Base-by-base conservation (phyloP, 179 eudicot species). In the Kewa caespitosa region DNA sequence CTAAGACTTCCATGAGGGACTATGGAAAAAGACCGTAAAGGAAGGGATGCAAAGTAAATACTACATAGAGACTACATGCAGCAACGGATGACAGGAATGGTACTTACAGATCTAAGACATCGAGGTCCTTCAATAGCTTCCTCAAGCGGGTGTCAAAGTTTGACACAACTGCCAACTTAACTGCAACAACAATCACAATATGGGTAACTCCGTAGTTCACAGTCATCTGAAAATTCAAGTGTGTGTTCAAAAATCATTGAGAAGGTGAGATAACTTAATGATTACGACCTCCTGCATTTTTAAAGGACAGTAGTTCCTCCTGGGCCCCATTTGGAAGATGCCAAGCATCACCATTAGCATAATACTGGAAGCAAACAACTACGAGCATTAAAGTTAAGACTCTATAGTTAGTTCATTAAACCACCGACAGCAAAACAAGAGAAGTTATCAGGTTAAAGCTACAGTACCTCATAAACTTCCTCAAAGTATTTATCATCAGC, bases 141-240 rank as follows among this genome's bases (percentile, higher is more conserved):
- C 96, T 90, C 83, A 96, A 84, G 71, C 99, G 95, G 65, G 79
- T 90, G 86, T 96, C 99, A 38, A 96, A 96, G 81, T 96, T 96
- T 84, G 99, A 96, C 32, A 96, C 97, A 73, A 93, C 96, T 32
- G 94, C 99, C 82, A 96, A 81, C 87, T 91, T 93, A 82, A 96
- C 99, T 96, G 93, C 71, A 69, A 66, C 78, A 76, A 70, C 66
- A 20, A 75, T 27, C 71, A 60, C 52, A 70, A 31, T 42, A 36
- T 68, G 38, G 46, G 42, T 30, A 62, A 55, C n/a, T 17, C 61
- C 70, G 13, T 57, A 28, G 20, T 39, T 66, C 33, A 23, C 6
- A 28, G 59, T 43, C 68, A 33, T 18, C 6, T 42, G 6, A 69
- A 6, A 34, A 31, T 37, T 17, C 70, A 42, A 46, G 6, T 22